phyloP scores from a whole-genome alignment of 2,329 filamentous ascomycete species.

The Colletotrichum sp. region DNA sequence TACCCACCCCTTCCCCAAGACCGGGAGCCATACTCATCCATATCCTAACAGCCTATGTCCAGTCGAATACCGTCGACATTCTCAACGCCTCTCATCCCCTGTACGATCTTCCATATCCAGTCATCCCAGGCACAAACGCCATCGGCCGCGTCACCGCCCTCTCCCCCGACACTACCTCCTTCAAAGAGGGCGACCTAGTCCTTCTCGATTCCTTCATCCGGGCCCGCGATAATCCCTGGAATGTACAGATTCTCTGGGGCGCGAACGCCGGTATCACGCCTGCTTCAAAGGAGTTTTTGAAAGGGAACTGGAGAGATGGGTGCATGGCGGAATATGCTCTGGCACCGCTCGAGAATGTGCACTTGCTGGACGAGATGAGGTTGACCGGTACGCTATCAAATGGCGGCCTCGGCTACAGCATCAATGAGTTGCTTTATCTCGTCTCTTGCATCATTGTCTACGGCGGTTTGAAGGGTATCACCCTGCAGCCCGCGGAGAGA shows the following conservation, averaged over 20 bases:
- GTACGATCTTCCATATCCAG: not conserved
- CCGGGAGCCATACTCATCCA: not conserved
- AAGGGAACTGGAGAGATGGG: not conserved
- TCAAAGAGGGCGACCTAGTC: not conserved
- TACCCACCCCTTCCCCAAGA: not conserved
- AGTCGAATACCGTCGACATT: not conserved
- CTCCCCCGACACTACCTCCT: not conserved
- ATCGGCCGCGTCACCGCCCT: not conserved
- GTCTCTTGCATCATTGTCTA: not conserved
- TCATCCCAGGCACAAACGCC: not conserved
- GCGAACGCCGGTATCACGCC: not conserved
- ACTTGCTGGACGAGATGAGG: not conserved
- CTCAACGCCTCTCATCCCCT: not conserved
- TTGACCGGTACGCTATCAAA: not conserved
- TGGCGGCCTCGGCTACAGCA: not conserved
- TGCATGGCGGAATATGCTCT: not conserved
- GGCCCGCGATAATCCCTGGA: not conserved
- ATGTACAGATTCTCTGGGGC: not conserved
- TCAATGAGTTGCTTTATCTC: not conserved
- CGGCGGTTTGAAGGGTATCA: not conserved
- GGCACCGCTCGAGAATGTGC: not conserved
- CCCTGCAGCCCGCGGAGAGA: not conserved
- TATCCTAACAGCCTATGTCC: not conserved
- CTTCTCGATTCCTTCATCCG: not conserved
- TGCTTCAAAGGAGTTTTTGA: not conserved